These are phyloP conservation scores for Moelleriella libera DNA, from an alignment of 2,329 filamentous ascomycete species.

Conservation along the genomic window DNA sequence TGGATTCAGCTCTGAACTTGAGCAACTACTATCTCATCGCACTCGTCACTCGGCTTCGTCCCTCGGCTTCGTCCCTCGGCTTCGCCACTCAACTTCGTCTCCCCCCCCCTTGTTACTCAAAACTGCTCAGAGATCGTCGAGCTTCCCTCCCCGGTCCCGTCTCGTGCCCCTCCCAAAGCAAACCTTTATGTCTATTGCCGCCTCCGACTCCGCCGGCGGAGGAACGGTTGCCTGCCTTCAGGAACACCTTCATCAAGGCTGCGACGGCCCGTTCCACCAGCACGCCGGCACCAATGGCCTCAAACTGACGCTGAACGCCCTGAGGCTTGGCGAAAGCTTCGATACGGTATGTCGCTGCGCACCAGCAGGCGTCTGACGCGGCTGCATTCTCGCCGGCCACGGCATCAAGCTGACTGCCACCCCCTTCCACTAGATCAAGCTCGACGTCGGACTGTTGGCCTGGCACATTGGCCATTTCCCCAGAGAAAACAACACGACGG, in stretches of 20 bases:
- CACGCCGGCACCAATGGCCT: background rate
- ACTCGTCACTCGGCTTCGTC: no score
- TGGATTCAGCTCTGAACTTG: no score
- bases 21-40: no score
- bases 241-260: background rate
- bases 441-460: constrained; percentile 4
- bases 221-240: background rate
- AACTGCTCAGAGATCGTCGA: no score
- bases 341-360: constrained; percentile 4
- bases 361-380: background rate
- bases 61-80: no score
- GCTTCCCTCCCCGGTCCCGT: no score
- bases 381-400: no score
- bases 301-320: constrained; percentile 4
- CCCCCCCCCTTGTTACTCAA: no score
- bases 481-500: constrained; percentile 1
- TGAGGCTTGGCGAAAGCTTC: constrained; percentile 5
- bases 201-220: constrained; percentile 1
- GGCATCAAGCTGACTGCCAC: no score
- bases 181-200: constrained; percentile 4
- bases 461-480: constrained; percentile 6
- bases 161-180: no score
- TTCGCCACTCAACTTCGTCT: no score
- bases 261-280: constrained; percentile 1
- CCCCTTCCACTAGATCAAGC: constrained; percentile 3